A percentile compares a stretch with the other conserved stretches of the same genome.
phyloP scores from a whole-genome alignment of 176 grass and related monocot genomes.

The Olyra latifolia region DNA sequence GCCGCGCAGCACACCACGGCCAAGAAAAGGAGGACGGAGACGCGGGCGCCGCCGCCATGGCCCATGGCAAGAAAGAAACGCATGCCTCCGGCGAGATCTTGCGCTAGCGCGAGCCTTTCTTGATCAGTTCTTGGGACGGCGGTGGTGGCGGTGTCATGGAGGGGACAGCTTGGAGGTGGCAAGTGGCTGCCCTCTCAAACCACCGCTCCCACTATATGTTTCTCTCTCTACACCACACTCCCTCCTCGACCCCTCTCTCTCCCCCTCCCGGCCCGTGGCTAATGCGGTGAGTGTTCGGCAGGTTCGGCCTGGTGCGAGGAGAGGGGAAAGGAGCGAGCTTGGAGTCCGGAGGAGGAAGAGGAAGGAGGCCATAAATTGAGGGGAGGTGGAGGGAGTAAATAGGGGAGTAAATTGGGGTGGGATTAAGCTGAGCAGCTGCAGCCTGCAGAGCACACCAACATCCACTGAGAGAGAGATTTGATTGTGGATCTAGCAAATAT shows the following conservation, averaged over 20 bases:
- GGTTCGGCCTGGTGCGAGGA: conserved; percentile 27
- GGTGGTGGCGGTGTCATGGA: conserved; percentile 29
- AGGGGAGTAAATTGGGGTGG: conserved; percentile 34
- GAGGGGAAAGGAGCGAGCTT: conserved; percentile 6
- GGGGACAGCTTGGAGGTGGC: conserved; percentile 35
- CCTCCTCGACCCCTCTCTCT: background rate
- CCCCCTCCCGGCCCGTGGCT: background rate
- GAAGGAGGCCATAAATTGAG: conserved; percentile 38
- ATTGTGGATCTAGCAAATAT: background rate
- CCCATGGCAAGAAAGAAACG: conserved; percentile 17
- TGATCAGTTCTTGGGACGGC: background rate
- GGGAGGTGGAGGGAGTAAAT: conserved; percentile 36
- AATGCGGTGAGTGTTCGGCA: conserved; percentile 28
- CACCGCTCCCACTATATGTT: background rate
- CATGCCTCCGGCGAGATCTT: conserved; percentile 13
- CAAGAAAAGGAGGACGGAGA: conserved; percentile 2
- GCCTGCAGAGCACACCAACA: background rate
- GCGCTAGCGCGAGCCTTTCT: conserved; percentile 7
- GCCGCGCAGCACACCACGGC: background rate
- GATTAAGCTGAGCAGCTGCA: conserved; percentile 3
- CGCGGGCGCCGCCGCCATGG: background rate
- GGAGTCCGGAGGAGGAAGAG: background rate
- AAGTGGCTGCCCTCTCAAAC: conserved; percentile 19
- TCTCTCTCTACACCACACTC: background rate
- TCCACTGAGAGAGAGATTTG: background rate